A percentile compares a stretch with the other conserved stretches of the same genome.
Evolutionary conservation across 805 yeast species (phyloP).

Genomic region (Candida chauliodis): DNA sequence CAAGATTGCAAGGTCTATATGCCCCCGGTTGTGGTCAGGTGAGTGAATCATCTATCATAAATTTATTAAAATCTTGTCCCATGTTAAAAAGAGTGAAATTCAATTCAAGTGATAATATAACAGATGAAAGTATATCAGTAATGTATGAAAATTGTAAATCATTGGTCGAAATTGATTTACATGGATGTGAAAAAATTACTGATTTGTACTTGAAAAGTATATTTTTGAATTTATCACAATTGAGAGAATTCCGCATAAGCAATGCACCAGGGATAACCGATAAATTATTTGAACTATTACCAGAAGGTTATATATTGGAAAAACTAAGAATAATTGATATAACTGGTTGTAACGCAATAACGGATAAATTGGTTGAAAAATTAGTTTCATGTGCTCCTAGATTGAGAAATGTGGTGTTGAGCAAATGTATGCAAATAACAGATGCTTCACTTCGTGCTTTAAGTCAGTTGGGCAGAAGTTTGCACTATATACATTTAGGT

Average conservation of each 20-base stretch:
- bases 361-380: slow-evolving; percentile 73
- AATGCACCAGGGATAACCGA: slow-evolving; percentile 69
- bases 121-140: slow-evolving; percentile 57
- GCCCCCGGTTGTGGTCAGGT: slow-evolving; percentile 82
- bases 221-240: slow-evolving; percentile 59
- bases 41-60: slow-evolving; percentile 58
- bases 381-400: slow-evolving; percentile 78
- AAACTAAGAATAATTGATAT: slow-evolving; percentile 78
- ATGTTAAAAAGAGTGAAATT: slow-evolving; percentile 79
- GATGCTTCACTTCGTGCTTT: slow-evolving; percentile 74
- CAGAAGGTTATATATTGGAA: slow-evolving; percentile 49
- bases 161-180: slow-evolving; percentile 86
- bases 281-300: slow-evolving; percentile 53
- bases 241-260: slow-evolving; percentile 82
- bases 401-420: slow-evolving; percentile 79
- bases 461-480: slow-evolving; percentile 67
- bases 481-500: slow-evolving; percentile 90
- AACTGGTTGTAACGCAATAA: slow-evolving; percentile 75
- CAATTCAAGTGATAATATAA: slow-evolving; percentile 63
- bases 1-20: slow-evolving; percentile 80
- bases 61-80: slow-evolving; percentile 60
- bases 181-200: slow-evolving; percentile 71
- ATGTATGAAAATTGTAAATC: slow-evolving; percentile 71
- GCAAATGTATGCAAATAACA: slow-evolving; percentile 84
- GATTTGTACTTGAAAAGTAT: slow-evolving; percentile 57